Percentiles rank a stretch among this genome's conserved stretches.
These are phyloP conservation scores for Bidens hawaiensis DNA, from an alignment of 140 eudicot species.

Conservation along the genomic window DNA sequence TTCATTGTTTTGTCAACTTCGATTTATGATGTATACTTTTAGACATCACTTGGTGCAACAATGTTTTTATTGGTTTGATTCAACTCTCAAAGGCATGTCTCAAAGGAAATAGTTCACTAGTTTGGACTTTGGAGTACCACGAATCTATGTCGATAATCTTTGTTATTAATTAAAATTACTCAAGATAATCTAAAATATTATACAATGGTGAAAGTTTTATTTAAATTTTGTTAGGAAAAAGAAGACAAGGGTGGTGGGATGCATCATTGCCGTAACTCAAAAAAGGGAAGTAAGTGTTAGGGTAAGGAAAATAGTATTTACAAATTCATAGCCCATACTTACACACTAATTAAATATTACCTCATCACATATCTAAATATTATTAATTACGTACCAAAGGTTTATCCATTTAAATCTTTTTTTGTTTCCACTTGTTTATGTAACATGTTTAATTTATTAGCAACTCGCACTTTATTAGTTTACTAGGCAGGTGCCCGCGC, in stretches of 20 bases:
- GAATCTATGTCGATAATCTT: not conserved
- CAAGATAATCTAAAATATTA: not conserved
- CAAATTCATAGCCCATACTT: conserved; percentile 30
- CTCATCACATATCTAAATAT: not conserved
- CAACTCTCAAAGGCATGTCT: too few relatives aligned
- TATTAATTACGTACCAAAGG: not conserved
- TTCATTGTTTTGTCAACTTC: too few relatives aligned
- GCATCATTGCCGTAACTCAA: conserved; percentile 34
- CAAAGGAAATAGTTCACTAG: too few relatives aligned
- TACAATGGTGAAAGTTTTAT: not conserved
- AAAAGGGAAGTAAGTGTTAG: conserved; percentile 16
- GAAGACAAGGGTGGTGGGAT: conserved; percentile 38
- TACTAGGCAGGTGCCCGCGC: too few relatives aligned
- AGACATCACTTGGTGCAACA: too few relatives aligned
- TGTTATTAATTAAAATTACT: not conserved
- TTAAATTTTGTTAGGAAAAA: conserved; percentile 9
- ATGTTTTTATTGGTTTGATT: too few relatives aligned
- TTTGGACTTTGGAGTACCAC: not conserved
- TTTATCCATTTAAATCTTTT: conserved; percentile 5
- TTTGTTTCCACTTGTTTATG: not conserved
- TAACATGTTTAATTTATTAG: too few relatives aligned
- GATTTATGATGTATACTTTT: too few relatives aligned
- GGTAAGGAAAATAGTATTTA: conserved; percentile 18
- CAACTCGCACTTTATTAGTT: too few relatives aligned
- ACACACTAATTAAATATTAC: conserved; percentile 12